These are phyloP conservation scores for Earliella scabrosa DNA, from an alignment of 1,284 basidiomycete genomes.

Conservation along the genomic window DNA sequence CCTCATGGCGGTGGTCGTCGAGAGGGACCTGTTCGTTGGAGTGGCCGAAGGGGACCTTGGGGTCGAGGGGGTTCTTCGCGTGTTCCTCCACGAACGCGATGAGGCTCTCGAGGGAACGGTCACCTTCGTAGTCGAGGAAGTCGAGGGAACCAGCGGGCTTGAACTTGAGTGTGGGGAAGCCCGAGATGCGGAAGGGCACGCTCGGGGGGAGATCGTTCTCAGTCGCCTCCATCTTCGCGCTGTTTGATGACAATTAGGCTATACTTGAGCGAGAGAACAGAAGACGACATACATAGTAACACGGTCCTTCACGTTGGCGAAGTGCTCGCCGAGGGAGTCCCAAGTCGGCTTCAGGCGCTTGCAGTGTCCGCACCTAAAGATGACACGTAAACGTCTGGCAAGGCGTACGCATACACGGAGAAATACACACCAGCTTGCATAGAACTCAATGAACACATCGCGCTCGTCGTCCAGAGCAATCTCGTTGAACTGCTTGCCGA, in stretches of 20 bases:
- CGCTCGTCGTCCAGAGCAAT: constrained; percentile 87
- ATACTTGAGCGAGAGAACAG: constrained; percentile 2
- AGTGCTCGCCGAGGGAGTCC: constrained; percentile 91
- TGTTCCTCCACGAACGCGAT: constrained; percentile 85
- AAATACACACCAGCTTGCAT: constrained; percentile 87
- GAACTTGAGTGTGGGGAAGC: constrained; percentile 98
- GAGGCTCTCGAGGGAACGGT: constrained; percentile 86
- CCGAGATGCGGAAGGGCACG: constrained; percentile 83
- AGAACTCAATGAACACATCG: constrained; percentile 98
- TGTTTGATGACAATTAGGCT: constrained; percentile 38
- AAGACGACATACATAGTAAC: constrained; percentile 74
- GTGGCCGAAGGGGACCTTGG: constrained; percentile 36
- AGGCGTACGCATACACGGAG: not conserved
- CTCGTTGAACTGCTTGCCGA: constrained; percentile 90
- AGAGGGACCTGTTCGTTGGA: constrained; percentile 29
- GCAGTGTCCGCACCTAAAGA: constrained; percentile 87
- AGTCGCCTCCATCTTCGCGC: constrained; percentile 95
- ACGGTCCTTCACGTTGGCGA: constrained; percentile 76
- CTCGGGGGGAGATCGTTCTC: constrained; percentile 95
- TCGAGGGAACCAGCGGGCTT: constrained; percentile 86
- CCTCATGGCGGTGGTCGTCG: constrained; percentile 34
- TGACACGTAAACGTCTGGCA: constrained; percentile 1
- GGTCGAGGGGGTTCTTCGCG: constrained; percentile 71
- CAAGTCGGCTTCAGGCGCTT: constrained; percentile 95
- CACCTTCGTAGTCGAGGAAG: constrained; percentile 94